phyloP scores from a whole-genome alignment of 2,329 filamentous ascomycete genomes.

The Claviceps sp. region DNA sequence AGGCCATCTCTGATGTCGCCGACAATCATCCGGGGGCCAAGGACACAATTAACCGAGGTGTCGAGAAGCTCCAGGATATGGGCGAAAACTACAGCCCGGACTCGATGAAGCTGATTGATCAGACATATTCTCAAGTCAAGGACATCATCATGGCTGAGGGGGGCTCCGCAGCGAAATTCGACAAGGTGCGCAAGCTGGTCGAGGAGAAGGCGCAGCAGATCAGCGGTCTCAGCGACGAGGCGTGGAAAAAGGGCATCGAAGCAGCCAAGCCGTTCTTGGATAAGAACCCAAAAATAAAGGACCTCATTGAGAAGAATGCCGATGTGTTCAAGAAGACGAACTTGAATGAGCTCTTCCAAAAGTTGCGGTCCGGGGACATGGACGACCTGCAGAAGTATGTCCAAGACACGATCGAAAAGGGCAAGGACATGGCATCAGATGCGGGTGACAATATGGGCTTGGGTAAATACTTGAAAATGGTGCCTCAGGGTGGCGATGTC shows the following conservation, averaged over 20 bases:
- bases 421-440: conserved; percentile 33
- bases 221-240: conserved; percentile 54
- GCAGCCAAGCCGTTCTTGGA: conserved; percentile 59
- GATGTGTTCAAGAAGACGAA: conserved; percentile 56
- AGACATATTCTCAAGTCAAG: conserved; percentile 54
- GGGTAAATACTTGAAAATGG: conserved; percentile 50
- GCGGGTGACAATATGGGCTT: conserved; percentile 25
- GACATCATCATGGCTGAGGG: conserved; percentile 52
- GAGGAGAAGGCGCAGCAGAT: conserved; percentile 58
- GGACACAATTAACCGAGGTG: conserved; percentile 54
- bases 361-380: conserved; percentile 46
- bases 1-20: conserved; percentile 50
- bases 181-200: conserved; percentile 47
- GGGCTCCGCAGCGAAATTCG: conserved; percentile 35
- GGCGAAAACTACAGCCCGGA: conserved; percentile 60
- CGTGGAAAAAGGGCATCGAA: conserved; percentile 59
- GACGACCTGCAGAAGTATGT: conserved; percentile 27
- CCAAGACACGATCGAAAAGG: conserved; percentile 17
- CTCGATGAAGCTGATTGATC: conserved; percentile 62
- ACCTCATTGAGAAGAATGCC: conserved; percentile 57
- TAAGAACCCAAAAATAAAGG: conserved; percentile 63
- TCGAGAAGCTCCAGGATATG: conserved; percentile 56
- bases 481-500: conserved; percentile 52
- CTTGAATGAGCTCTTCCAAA: conserved; percentile 46
- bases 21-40: conserved; percentile 63